These are phyloP conservation scores for Russula sp. DNA, from an alignment of 768 basidiomycete genomes.

Conservation along the genomic window DNA sequence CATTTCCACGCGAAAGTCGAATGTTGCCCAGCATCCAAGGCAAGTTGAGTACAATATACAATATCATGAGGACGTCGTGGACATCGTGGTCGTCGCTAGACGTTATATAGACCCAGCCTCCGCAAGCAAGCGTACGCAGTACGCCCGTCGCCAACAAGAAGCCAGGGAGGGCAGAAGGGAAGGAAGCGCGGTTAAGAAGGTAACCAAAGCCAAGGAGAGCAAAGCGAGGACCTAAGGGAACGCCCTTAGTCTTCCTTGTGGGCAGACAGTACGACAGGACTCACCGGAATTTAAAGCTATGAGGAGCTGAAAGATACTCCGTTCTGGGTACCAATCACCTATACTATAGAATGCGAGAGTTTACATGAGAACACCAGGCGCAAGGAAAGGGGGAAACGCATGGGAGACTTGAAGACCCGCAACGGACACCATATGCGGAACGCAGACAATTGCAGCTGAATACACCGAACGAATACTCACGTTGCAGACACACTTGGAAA, in stretches of 20 bases:
- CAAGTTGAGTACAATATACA: slow-evolving; percentile 75
- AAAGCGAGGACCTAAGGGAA: slow-evolving; percentile 53
- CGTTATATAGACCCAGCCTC: slow-evolving; percentile 91
- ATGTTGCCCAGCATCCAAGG: slow-evolving; percentile 81
- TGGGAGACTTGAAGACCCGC: neutral
- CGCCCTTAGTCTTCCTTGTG: neutral
- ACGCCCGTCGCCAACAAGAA: slow-evolving; percentile 58
- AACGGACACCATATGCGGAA: neutral
- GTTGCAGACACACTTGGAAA: slow-evolving; percentile 87
- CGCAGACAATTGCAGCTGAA: neutral
- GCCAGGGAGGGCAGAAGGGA: slow-evolving; percentile 37
- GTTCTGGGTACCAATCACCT: slow-evolving; percentile 87
- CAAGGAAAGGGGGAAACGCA: neutral
- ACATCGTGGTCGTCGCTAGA: slow-evolving; percentile 76
- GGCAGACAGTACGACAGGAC: slow-evolving; percentile 19
- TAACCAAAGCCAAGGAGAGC: slow-evolving; percentile 59
- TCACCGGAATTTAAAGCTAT: slow-evolving; percentile 78
- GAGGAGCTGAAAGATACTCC: slow-evolving; percentile 78
- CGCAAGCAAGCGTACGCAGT: slow-evolving; percentile 72
- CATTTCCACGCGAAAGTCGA: slow-evolving; percentile 48
- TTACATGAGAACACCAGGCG: neutral
- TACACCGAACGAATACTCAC: slow-evolving; percentile 36
- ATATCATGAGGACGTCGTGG: slow-evolving; percentile 86
- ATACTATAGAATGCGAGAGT: slow-evolving; percentile 43
- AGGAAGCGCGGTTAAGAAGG: slow-evolving; percentile 44